Percentiles rank a stretch among this genome's conserved stretches.
Conservation (phyloP, 768 basidiomycete species). For the Boletellus ananiceps region DNA sequence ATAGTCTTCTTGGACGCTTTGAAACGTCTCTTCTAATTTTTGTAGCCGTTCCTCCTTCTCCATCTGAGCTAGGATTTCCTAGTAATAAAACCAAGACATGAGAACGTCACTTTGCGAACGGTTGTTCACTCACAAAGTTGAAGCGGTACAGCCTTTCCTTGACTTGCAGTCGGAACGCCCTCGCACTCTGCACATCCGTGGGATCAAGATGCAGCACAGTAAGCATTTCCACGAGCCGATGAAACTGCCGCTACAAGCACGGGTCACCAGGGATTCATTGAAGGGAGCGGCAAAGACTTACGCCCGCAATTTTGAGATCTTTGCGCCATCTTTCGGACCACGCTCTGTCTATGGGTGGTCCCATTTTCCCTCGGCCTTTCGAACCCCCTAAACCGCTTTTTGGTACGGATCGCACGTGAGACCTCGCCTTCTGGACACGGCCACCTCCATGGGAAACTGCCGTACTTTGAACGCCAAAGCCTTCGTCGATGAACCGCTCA, state of each 20-base stretch:
- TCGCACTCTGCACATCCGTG: slow-evolving; percentile 47
- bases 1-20: slow-evolving; percentile 82
- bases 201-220: slow-evolving; percentile 68
- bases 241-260: slow-evolving; percentile 77
- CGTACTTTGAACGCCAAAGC: slow-evolving; percentile 42
- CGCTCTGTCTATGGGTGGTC: slow-evolving; percentile 68
- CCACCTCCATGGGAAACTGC: slow-evolving; percentile 47
- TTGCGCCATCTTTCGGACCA: slow-evolving; percentile 80
- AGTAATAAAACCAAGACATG: neutral
- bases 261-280: slow-evolving; percentile 1
- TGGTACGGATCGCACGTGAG: slow-evolving; percentile 28
- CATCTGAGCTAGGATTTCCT: slow-evolving; percentile 87
- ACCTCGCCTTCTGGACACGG: slow-evolving; percentile 36
- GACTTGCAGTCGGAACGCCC: slow-evolving; percentile 81
- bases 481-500: slow-evolving; percentile 66
- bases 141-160: slow-evolving; percentile 94
- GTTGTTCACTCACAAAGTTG: slow-evolving; percentile 69
- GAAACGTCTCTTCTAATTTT: slow-evolving; percentile 91
- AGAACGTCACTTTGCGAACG: neutral
- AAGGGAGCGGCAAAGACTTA: slow-evolving; percentile 32
- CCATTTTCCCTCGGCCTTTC: slow-evolving; percentile 53
- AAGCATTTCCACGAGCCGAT: slow-evolving; percentile 88
- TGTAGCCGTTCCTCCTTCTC: slow-evolving; percentile 83
- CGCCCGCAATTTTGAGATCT: slow-evolving; percentile 86
- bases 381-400: slow-evolving; percentile 22